Conservation (phyloP, 2,329 filamentous ascomycete genomes). For the Calycina marina region DNA sequence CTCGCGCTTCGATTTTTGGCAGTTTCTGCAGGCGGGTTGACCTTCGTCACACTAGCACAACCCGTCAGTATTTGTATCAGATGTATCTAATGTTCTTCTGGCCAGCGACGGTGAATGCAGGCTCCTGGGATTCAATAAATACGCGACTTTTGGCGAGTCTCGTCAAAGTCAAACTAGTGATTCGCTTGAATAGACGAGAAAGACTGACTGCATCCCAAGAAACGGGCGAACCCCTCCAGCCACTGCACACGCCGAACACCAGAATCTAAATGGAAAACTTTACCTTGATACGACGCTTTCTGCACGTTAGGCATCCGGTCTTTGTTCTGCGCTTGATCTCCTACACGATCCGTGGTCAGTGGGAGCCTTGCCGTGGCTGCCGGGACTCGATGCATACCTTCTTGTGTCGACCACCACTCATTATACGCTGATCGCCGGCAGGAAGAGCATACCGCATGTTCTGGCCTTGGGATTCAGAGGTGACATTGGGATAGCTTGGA, state of each 20-base stretch:
- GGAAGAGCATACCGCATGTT: slow-evolving; percentile 41
- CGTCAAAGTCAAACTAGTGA: too few relatives aligned
- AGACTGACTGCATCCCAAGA: slow-evolving; percentile 21
- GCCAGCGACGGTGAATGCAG: too few relatives aligned
- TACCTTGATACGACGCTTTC: slow-evolving; percentile 61
- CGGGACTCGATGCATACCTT: slow-evolving; percentile 19
- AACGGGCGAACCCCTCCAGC: too few relatives aligned
- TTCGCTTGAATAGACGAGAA: slow-evolving; percentile 24
- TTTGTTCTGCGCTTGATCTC: slow-evolving; percentile 66
- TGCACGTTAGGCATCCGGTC: slow-evolving; percentile 53
- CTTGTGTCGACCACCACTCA: slow-evolving; percentile 48
- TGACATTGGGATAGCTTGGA: slow-evolving; percentile 31
- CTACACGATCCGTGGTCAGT: slow-evolving; percentile 23
- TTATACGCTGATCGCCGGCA: slow-evolving; percentile 34
- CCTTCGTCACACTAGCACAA: slow-evolving; percentile 91
- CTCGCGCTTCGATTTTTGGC: slow-evolving; percentile 77
- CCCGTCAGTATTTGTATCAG: too few relatives aligned
- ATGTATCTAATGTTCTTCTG: too few relatives aligned
- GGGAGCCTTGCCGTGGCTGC: slow-evolving; percentile 12
- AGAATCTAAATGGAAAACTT: too few relatives aligned
- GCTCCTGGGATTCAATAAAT: not conserved
- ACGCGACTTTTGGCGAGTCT: not conserved
- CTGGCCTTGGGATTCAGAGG: slow-evolving; percentile 29
- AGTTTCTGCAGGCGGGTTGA: slow-evolving; percentile 83
- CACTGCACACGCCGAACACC: too few relatives aligned